These are phyloP conservation scores for Jackrogersella multiformis DNA, from an alignment of 495 filamentous ascomycete species.

Conservation along the genomic window DNA sequence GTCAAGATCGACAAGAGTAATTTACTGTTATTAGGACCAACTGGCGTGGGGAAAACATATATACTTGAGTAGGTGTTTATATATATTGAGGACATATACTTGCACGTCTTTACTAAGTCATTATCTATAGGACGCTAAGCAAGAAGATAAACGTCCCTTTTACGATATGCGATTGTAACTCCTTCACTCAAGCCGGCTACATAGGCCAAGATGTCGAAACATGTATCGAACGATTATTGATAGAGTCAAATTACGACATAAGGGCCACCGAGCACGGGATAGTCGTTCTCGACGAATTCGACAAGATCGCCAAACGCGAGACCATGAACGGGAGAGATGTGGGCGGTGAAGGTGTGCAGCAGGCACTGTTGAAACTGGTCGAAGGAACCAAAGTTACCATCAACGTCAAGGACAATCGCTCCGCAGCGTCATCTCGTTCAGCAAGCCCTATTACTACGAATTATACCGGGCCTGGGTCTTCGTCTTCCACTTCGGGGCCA, in stretches of 20 bases:
- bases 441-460: slow-evolving; percentile 52
- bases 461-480: slow-evolving; percentile 49
- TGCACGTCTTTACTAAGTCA: slow-evolving; percentile 25
- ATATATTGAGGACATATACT: neutral
- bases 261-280: slow-evolving; percentile 89
- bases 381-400: slow-evolving; percentile 94
- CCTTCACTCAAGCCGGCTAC: slow-evolving; percentile 96
- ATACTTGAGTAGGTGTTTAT: slow-evolving; percentile 73
- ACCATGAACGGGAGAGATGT: slow-evolving; percentile 75
- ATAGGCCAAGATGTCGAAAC: slow-evolving; percentile 96
- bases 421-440: slow-evolving; percentile 55
- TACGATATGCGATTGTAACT: slow-evolving; percentile 96
- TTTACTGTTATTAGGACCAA: slow-evolving; percentile 89
- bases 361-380: slow-evolving; percentile 93
- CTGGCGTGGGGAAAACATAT: slow-evolving; percentile 95
- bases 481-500: slow-evolving; percentile 44
- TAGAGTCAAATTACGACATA: slow-evolving; percentile 90
- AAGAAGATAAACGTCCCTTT: slow-evolving; percentile 87
- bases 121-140: slow-evolving; percentile 54
- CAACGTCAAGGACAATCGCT: slow-evolving; percentile 82
- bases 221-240: slow-evolving; percentile 87
- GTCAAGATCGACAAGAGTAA: slow-evolving; percentile 95
- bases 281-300: slow-evolving; percentile 93
- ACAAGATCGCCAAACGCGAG: slow-evolving; percentile 82
- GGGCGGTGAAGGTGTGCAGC: slow-evolving; percentile 92